Base-by-base conservation (phyloP, 768 basidiomycete species). In the Termitomyces sp. region DNA sequence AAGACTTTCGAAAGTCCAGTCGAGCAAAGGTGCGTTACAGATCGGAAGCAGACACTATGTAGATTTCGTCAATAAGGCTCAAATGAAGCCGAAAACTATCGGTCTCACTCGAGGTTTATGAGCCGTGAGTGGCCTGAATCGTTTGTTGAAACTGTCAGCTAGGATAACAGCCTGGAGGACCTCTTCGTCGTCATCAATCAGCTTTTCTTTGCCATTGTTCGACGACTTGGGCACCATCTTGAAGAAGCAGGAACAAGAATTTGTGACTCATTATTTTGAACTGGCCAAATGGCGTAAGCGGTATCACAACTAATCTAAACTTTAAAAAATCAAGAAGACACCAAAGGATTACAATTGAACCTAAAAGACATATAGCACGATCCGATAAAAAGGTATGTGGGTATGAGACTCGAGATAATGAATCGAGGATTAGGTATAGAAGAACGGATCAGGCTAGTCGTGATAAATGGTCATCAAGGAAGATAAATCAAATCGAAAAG, bases 1-100 rank as follows among this genome's bases (percentile, higher is more conserved):
- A 35, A 99, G 82, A 68, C 89, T 89, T 68, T 99, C 97, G 58
- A 98, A 87, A 3, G 97, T 98, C 94, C 96, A 98, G 64, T 93
- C 91, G 34, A 99, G 79, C 30, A 99, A 73, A 4, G 94, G 89
- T 0, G 90, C 89, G 71, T 98, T 98, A 73, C 94, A 94, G 62
- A 98, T 82, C 1, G 96, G 97, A 23, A 98, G 77, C 11, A 98
- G 79, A 71, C 92, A 95, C 92, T 95, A 42, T 9, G 16, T 32
- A 41, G 59, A 62, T 60, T 44, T 58, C 47, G 57, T 58, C 43
- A 56, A 54, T 50, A 50, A 58, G 58, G 55, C 35, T 50, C n/a
- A 41, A 4, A 47, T 34, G 56, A 23, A 52, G 49, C 52, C 54
- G 28, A 39, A 43, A 47, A 48, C 54, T 52, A 43, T 34, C 30